phyloP scores from a whole-genome alignment of 2,329 filamentous ascomycete genomes.

The Fusarium proliferatum region DNA sequence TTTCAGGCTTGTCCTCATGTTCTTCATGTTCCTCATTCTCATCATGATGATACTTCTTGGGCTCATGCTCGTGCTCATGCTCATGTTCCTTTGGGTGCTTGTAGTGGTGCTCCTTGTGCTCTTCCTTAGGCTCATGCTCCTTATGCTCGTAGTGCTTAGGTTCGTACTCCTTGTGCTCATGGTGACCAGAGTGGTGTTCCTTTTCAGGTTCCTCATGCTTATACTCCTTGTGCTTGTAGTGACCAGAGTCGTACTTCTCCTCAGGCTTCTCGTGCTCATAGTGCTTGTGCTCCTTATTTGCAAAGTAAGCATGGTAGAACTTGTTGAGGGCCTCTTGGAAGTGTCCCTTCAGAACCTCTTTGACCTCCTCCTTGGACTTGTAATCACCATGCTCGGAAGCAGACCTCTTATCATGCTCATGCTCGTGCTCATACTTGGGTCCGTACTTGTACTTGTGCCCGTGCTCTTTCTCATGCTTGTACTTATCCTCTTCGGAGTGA shows the following conservation, averaged over 20 bases:
- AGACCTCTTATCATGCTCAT: conserved; percentile 5
- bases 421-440: background rate
- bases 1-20: background rate
- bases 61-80: background rate
- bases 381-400: background rate
- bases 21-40: background rate
- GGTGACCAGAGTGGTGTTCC: background rate
- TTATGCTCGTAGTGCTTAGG: background rate
- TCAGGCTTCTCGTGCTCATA: background rate
- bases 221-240: background rate
- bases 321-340: conserved; percentile 6
- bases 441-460: background rate
- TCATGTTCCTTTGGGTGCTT: background rate
- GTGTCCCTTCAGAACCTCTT: background rate
- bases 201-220: background rate
- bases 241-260: background rate
- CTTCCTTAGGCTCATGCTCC: background rate
- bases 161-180: background rate
- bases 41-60: background rate
- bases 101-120: background rate
- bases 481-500: background rate
- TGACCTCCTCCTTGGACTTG: background rate
- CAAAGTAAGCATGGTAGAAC: background rate
- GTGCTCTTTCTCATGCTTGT: background rate
- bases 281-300: background rate